Evolutionary conservation across 2,329 filamentous ascomycete genomes (phyloP).

Genomic region (Cladosporium cucumerinum): DNA sequence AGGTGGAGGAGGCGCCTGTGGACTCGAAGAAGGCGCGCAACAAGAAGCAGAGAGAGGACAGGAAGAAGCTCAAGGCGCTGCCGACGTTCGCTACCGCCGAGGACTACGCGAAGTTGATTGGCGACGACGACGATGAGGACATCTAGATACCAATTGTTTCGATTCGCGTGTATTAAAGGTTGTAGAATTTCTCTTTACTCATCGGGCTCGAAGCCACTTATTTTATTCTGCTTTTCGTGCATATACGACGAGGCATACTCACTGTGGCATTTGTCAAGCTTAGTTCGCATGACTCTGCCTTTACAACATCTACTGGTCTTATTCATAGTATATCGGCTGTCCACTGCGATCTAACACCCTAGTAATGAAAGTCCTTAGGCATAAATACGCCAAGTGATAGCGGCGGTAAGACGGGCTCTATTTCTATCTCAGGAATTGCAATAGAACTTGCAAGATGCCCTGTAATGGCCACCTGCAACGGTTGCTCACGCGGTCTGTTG

Average conservation of each 20-base stretch:
- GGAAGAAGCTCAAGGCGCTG: constrained; percentile 80
- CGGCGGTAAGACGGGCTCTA: too few relatives aligned
- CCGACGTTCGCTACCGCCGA: constrained; percentile 92
- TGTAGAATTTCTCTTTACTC: neutral
- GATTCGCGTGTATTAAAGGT: neutral
- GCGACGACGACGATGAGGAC: constrained; percentile 26
- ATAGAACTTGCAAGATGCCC: too few relatives aligned
- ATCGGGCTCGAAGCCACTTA: neutral
- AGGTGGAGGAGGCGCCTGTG: constrained; percentile 41
- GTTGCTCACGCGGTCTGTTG: too few relatives aligned
- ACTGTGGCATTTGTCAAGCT: too few relatives aligned
- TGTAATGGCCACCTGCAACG: too few relatives aligned
- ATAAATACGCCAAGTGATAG: too few relatives aligned
- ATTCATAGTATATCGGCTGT: too few relatives aligned
- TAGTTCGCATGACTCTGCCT: too few relatives aligned
- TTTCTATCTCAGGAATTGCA: too few relatives aligned
- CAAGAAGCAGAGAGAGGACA: constrained; percentile 57
- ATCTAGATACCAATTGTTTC: constrained; percentile 12
- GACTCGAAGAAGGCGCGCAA: constrained; percentile 38
- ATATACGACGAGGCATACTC: neutral
- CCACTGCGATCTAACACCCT: too few relatives aligned
- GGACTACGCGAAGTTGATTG: constrained; percentile 72
- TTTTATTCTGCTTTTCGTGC: neutral
- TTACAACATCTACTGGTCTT: too few relatives aligned
- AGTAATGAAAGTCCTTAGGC: too few relatives aligned